Conservation (phyloP, 2,329 filamentous ascomycete species). For the Phaeosphaeriaceae sp. region DNA sequence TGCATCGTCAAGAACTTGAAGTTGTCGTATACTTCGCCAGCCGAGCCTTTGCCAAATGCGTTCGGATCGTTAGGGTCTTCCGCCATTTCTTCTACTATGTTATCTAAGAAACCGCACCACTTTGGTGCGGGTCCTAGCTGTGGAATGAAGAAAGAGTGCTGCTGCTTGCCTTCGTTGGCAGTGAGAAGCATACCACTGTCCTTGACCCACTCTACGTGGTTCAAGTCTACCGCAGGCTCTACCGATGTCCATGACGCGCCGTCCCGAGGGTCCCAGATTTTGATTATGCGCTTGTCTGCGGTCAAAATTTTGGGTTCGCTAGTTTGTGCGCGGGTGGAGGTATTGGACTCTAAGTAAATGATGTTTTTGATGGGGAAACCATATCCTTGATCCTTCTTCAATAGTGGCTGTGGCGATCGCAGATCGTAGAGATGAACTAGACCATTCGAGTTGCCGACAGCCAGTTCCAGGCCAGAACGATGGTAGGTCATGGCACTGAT, state of each 20-base stretch:
- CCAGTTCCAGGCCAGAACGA: constrained; percentile 80
- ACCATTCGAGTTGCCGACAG: constrained; percentile 85
- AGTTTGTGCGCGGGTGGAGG: constrained; percentile 68
- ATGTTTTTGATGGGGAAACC: constrained; percentile 91
- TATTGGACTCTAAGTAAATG: constrained; percentile 70
- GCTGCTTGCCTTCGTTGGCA: constrained; percentile 93
- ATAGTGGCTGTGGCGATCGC: constrained; percentile 80
- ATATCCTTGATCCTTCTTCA: constrained; percentile 95
- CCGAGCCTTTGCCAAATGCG: constrained; percentile 59
- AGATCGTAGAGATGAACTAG: constrained; percentile 91
- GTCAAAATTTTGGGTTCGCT: constrained; percentile 79
- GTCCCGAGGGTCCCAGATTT: constrained; percentile 86
- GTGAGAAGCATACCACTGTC: constrained; percentile 95
- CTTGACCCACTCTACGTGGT: constrained; percentile 90
- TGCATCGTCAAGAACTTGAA: constrained; percentile 96
- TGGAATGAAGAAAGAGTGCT: constrained; percentile 94
- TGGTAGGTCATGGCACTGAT: constrained; percentile 90
- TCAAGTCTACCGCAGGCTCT: constrained; percentile 92
- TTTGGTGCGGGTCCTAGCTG: constrained; percentile 90
- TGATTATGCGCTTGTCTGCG: constrained; percentile 94
- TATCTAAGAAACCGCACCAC: constrained; percentile 97
- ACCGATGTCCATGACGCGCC: constrained; percentile 94
- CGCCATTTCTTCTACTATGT: constrained; percentile 98
- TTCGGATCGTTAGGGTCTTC: constrained; percentile 74
- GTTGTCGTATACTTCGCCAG: constrained; percentile 91